phyloP scores from a whole-genome alignment of 805 yeast species.

The Clavispora vitiphila region DNA sequence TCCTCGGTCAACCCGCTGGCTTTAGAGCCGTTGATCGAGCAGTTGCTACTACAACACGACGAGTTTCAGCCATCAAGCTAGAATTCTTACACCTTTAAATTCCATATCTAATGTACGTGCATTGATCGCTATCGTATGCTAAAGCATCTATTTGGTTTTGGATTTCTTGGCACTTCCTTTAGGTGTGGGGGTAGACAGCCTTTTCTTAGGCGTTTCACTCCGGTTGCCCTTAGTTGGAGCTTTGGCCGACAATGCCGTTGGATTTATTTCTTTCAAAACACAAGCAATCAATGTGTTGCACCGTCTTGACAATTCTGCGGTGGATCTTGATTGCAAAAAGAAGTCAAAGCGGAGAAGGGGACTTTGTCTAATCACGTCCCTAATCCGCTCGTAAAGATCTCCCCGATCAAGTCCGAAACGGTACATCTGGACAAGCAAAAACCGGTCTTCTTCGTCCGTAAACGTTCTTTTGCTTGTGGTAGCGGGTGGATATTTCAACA shows the following conservation, averaged over 20 bases:
- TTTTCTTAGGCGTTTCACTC: background rate
- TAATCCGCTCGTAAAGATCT: constrained; percentile 72
- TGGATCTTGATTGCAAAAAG: constrained; percentile 75
- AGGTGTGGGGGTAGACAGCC: background rate
- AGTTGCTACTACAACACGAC: constrained; percentile 8
- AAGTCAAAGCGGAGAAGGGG: constrained; percentile 84
- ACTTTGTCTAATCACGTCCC: constrained; percentile 67
- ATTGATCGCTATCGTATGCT: background rate
- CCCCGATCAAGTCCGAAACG: constrained; percentile 75
- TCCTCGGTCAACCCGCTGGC: constrained; percentile 64
- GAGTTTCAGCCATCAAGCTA: background rate
- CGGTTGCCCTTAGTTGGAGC: constrained; percentile 2
- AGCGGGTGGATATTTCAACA: constrained; percentile 67
- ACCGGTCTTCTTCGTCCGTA: constrained; percentile 88
- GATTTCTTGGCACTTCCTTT: constrained; percentile 3
- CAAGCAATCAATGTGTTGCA: constrained; percentile 73
- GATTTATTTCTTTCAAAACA: constrained; percentile 56
- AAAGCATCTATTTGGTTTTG: constrained; percentile 2
- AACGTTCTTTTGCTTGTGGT: constrained; percentile 58
- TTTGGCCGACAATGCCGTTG: constrained; percentile 6
- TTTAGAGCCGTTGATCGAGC: constrained; percentile 34
- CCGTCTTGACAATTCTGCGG: constrained; percentile 75
- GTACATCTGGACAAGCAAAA: constrained; percentile 72
- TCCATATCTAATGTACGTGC: background rate
- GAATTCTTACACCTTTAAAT: too few relatives aligned